Conservation (phyloP, 495 filamentous ascomycete genomes). For the Aspergillus homomorphus region DNA sequence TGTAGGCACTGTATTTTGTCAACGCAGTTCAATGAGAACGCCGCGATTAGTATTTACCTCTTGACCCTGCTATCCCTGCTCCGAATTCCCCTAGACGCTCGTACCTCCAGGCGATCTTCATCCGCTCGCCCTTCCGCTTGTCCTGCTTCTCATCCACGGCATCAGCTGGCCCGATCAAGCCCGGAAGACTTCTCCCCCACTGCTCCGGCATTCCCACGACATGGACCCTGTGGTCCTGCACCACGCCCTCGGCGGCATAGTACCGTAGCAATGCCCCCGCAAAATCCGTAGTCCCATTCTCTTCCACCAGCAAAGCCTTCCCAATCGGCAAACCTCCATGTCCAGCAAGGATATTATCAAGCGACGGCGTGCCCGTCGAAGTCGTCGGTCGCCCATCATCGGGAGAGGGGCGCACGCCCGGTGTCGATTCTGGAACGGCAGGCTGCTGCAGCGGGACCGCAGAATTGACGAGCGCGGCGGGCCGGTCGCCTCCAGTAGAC, state of each 20-base stretch:
- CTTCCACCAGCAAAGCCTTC: constrained; percentile 76
- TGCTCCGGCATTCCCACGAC: constrained; percentile 72
- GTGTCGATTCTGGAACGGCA: constrained; percentile 40
- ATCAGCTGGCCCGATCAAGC: constrained; percentile 54
- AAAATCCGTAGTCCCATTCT: constrained; percentile 93
- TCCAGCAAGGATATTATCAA: constrained; percentile 82
- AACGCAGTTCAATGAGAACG: no score
- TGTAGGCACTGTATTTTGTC: constrained; percentile 28
- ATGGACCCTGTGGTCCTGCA: constrained; percentile 87
- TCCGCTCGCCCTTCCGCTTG: constrained; percentile 60
- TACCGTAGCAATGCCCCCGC: constrained; percentile 79
- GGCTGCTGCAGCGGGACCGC: constrained; percentile 26
- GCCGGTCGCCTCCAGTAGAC: constrained; percentile 40
- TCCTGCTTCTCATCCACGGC: constrained; percentile 41
- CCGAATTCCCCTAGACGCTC: constrained; percentile 74
- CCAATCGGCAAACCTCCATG: constrained; percentile 87
- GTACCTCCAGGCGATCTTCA: constrained; percentile 99
- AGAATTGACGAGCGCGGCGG: constrained; percentile 26
- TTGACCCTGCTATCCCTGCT: constrained; percentile 47
- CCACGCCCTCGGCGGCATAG: constrained; percentile 88
- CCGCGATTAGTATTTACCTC: no score
- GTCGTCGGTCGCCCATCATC: constrained; percentile 85
- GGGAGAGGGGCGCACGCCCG: constrained; percentile 83
- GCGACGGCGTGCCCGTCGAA: constrained; percentile 80
- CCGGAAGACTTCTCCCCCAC: constrained; percentile 84